Conservation (phyloP, 495 filamentous ascomycete genomes). For the Aspergillus incahuasiensis region DNA sequence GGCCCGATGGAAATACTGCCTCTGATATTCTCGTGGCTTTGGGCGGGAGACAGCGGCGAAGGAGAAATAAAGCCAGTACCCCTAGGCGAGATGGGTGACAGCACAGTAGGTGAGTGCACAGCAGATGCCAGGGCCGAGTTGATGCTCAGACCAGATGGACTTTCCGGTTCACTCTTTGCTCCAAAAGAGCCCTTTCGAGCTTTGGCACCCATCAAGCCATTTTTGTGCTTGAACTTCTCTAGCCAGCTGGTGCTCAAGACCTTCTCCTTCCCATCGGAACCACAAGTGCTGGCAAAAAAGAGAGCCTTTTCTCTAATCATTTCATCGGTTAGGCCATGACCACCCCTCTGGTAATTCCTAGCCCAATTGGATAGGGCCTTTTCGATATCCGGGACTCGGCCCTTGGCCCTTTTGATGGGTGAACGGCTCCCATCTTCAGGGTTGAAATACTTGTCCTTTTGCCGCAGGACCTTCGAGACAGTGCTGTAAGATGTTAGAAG, state of each 20-base stretch:
- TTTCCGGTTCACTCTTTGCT: slow-evolving; percentile 51
- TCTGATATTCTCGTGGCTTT: slow-evolving; percentile 63
- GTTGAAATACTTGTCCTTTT: slow-evolving; percentile 94
- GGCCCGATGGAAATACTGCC: slow-evolving; percentile 46
- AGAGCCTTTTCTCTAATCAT: slow-evolving; percentile 84
- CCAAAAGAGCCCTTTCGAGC: slow-evolving; percentile 66
- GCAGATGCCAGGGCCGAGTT: slow-evolving; percentile 50
- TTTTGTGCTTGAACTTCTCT: slow-evolving; percentile 95
- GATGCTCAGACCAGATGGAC: slow-evolving; percentile 39
- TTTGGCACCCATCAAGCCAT: slow-evolving; percentile 64
- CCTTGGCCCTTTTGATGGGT: slow-evolving; percentile 83
- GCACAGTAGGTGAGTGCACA: slow-evolving; percentile 60
- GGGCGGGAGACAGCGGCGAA: slow-evolving; percentile 61
- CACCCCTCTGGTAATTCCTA: slow-evolving; percentile 72
- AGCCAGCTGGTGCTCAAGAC: slow-evolving; percentile 75
- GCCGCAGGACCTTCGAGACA: slow-evolving; percentile 93
- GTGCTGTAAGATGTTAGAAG: slow-evolving; percentile 59
- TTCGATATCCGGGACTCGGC: slow-evolving; percentile 92
- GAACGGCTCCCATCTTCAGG: slow-evolving; percentile 83
- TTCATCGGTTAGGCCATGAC: slow-evolving; percentile 70
- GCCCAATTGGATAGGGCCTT: slow-evolving; percentile 89
- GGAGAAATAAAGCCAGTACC: slow-evolving; percentile 52
- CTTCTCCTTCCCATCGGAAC: slow-evolving; percentile 72
- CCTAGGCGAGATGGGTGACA: slow-evolving; percentile 67
- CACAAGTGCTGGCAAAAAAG: slow-evolving; percentile 76